These are phyloP conservation scores for Kondoa malvinella DNA, from an alignment of 768 basidiomycete genomes.

Conservation along the genomic window DNA sequence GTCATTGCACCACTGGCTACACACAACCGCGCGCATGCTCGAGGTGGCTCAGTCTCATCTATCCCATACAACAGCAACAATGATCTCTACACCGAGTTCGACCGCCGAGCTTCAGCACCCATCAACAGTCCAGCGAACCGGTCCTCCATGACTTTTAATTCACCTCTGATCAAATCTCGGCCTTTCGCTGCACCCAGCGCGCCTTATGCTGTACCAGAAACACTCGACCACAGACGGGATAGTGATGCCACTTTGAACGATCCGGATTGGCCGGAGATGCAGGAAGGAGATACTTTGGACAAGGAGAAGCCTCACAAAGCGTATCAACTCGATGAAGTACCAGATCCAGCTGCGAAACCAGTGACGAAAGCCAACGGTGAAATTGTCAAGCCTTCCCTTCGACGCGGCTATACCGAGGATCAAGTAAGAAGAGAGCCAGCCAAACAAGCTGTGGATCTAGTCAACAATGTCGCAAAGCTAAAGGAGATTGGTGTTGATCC, in stretches of 20 bases:
- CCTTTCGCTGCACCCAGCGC: background rate
- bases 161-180: background rate
- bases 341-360: conserved; percentile 1
- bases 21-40: background rate
- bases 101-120: background rate
- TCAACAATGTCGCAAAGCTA: conserved; percentile 13
- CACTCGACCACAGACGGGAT: background rate
- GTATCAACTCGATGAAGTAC: background rate
- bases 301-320: background rate
- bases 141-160: background rate
- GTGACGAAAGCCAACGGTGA: conserved; percentile 4
- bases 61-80: background rate
- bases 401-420: conserved; percentile 20
- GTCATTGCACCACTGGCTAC: background rate
- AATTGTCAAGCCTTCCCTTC: conserved; percentile 21
- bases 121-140: background rate
- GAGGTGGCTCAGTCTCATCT: background rate
- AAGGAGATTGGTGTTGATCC: conserved; percentile 1
- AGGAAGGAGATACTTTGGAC: background rate
- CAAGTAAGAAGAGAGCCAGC: conserved; percentile 18
- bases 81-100: background rate
- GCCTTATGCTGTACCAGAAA: background rate
- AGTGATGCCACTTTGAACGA: conserved; percentile 1
- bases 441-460: conserved; percentile 20
- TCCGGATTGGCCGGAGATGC: background rate